A percentile compares a stretch with the other conserved stretches of the same genome.
Evolutionary conservation across 148 eudicot genomes (phyloP).

Genomic region (Silene conica): DNA sequence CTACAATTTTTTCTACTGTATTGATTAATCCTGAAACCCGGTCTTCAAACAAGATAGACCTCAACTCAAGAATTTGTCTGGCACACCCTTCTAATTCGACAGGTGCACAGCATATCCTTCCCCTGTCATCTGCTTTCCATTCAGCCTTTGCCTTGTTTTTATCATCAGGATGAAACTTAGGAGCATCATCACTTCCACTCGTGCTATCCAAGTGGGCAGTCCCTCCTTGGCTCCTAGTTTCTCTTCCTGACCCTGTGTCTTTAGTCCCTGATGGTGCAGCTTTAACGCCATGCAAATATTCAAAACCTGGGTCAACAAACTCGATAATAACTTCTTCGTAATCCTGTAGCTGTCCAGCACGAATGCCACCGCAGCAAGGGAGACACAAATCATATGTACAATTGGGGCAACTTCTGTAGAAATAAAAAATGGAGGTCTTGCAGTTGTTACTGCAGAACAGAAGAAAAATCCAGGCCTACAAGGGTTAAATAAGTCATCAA

Average conservation of each 20-base stretch:
- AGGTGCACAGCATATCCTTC: conserved; percentile 47
- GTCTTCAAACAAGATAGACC: conserved; percentile 24
- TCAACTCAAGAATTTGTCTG: conserved; percentile 36
- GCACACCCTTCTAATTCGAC: conserved; percentile 43
- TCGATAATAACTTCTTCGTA: conserved; percentile 31
- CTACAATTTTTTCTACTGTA: conserved; percentile 35
- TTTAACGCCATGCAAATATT: conserved; percentile 35
- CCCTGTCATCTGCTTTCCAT: conserved; percentile 45
- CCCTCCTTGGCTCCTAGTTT: not conserved
- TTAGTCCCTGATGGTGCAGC: not conserved
- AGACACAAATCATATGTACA: conserved; percentile 55
- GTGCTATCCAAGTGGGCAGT: not conserved
- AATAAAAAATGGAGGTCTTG: conserved; percentile 48
- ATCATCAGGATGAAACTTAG: not conserved
- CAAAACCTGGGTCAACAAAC: conserved; percentile 28
- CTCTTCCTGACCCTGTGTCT: not conserved
- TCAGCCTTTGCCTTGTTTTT: conserved; percentile 16
- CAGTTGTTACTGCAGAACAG: conserved; percentile 47
- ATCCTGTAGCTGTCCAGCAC: conserved; percentile 38
- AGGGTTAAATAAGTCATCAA: not conserved
- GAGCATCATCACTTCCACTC: conserved; percentile 11
- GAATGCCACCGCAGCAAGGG: conserved; percentile 52
- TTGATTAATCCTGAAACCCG: conserved; percentile 40
- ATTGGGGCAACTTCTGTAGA: conserved; percentile 45
- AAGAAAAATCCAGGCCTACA: conserved; percentile 9